Evolutionary conservation across 371 early-diverging fungal genomes (phyloP), one percentile per base, ranked within the genome.

Genomic region (Coelomomyces lativittatus): DNA sequence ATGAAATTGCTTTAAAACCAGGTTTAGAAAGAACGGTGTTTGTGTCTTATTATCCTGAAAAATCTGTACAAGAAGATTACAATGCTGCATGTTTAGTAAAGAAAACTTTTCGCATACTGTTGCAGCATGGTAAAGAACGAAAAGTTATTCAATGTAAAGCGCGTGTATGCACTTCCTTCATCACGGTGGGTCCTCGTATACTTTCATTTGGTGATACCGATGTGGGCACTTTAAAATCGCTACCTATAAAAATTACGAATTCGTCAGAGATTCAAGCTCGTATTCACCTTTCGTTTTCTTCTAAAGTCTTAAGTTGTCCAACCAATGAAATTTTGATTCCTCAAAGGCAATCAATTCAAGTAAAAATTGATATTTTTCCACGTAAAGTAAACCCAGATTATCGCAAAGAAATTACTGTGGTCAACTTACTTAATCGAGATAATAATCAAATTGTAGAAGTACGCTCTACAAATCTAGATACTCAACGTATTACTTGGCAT

Each of bases 301-400:
- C 92, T 49, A 93, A 96, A 56, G 90, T 96, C 8, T 70, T 96
- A 32, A 85, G 82, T 53, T 85, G 90, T 52, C 59, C 65, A 26
- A 72, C 80, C 5, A 83, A 80, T 19, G 83, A 86, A 43, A 70
- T 91, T 19, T 57, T 67, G 9, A 87, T 96, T 28, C 82, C 83
- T 10, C 87, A 95, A 17, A 73, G 76, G 44, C 80, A 81, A 30
- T 69, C 81, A n/a, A 70, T 80, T 12, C 81, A 84, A 35, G 73
- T 90, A 27, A 88, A 86, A 51, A 62, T 96, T 19, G 91, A 91
- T 56, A 80, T 95, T 36, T 92, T 88, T 56, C 97, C 97, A 2
- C 82, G 95, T n/a, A 91, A 92, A 58, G 83, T 91, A 28, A 96
- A 96, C 52, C 86, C 91, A 1, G 88, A 91, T 39, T 96, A 96